Percentiles rank a stretch among this genome's conserved stretches.
Evolutionary conservation across 305 asterid species (phyloP).

Genomic region (Solanum hybrid): DNA sequence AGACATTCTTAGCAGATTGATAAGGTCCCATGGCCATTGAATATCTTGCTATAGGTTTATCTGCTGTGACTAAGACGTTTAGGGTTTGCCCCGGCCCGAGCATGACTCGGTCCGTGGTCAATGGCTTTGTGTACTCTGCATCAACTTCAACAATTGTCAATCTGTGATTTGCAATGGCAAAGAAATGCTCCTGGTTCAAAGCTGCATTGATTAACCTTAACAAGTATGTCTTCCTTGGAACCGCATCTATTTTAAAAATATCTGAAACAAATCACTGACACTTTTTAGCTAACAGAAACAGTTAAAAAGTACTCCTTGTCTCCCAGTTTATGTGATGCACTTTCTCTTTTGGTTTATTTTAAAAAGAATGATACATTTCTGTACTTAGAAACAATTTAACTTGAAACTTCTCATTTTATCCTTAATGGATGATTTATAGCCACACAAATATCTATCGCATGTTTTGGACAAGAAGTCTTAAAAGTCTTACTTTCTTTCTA

Average conservation of each 20-base stretch:
- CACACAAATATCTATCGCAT: neutral
- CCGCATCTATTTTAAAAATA: constrained; percentile 42
- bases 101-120: constrained; percentile 42
- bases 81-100: constrained; percentile 62
- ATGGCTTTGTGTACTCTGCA: constrained; percentile 55
- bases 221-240: constrained; percentile 57
- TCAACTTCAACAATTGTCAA: constrained; percentile 55
- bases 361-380: neutral
- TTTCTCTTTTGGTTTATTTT: neutral
- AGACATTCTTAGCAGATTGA: constrained; percentile 45
- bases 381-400: neutral
- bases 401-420: neutral
- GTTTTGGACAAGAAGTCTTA: neutral
- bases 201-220: constrained; percentile 51
- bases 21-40: constrained; percentile 64
- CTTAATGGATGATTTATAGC: neutral
- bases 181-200: constrained; percentile 52
- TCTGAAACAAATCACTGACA: constrained; percentile 21
- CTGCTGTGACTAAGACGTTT: constrained; percentile 51
- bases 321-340: neutral
- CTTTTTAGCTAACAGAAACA: neutral
- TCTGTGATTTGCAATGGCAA: constrained; percentile 46
- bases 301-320: neutral
- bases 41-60: constrained; percentile 38
- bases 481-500: neutral